phyloP scores from a whole-genome alignment of 441 rosid genomes.

The Melianthus villosus region DNA sequence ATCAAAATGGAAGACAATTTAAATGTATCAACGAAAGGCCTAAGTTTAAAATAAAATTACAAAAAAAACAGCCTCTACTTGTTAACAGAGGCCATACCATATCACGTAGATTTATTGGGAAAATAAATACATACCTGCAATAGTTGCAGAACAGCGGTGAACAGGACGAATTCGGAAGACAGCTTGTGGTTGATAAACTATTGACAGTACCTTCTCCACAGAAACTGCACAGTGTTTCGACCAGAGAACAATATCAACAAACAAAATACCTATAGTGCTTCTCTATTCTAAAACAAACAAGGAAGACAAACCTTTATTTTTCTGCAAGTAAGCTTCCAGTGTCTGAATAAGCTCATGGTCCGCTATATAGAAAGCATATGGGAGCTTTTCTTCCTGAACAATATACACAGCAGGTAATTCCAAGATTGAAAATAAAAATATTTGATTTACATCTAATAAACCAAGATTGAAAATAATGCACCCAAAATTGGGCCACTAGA shows the following conservation, averaged over 20 bases:
- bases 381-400: slow-evolving; percentile 74
- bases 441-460: too few species aligned
- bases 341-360: slow-evolving; percentile 77
- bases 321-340: slow-evolving; percentile 70
- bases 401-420: too few species aligned
- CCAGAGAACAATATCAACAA: slow-evolving; percentile 2
- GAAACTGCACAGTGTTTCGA: slow-evolving; percentile 41
- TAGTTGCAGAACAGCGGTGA: slow-evolving; percentile 74
- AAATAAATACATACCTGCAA: slow-evolving; percentile 86
- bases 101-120: too few species aligned
- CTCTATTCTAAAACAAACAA: too few species aligned
- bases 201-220: slow-evolving; percentile 80
- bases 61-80: too few species aligned
- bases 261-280: too few species aligned
- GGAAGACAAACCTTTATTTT: slow-evolving; percentile 57
- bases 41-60: too few species aligned
- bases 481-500: too few species aligned
- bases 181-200: slow-evolving; percentile 92
- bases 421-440: too few species aligned
- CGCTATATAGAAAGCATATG: slow-evolving; percentile 68
- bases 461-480: too few species aligned
- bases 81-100: too few species aligned
- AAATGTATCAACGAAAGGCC: neutral
- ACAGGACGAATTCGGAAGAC: slow-evolving; percentile 82
- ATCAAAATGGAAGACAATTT: neutral